Evolutionary conservation across 169 alveolate species (phyloP).

Genomic region (Plasmodium coatneyi): DNA sequence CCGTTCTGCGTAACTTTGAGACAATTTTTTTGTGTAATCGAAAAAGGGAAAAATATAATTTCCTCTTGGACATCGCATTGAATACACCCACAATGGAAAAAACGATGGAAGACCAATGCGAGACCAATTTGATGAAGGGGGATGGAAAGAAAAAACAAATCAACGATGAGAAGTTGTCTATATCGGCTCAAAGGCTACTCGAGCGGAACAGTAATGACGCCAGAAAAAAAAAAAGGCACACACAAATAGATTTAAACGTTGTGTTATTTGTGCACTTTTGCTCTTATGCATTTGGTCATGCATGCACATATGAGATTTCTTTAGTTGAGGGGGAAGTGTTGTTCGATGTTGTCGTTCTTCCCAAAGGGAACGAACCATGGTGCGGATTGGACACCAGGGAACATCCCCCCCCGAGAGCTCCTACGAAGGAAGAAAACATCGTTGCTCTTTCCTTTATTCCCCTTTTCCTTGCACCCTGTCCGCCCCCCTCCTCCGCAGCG

Average conservation of each 20-base stretch:
- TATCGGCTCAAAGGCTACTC: conserved; percentile 31
- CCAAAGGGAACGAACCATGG: background rate
- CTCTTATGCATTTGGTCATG: background rate
- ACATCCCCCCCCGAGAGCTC: background rate
- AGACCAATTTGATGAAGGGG: background rate
- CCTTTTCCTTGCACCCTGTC: background rate
- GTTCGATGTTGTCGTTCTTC: background rate
- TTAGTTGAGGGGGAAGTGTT: background rate
- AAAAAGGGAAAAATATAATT: conserved; percentile 6
- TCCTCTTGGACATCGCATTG: background rate
- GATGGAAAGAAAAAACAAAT: conserved; percentile 11
- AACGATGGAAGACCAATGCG: conserved; percentile 15
- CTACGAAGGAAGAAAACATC: background rate
- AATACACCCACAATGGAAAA: background rate
- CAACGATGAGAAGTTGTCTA: conserved; percentile 17
- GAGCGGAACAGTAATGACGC: conserved; percentile 32
- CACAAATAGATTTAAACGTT: background rate
- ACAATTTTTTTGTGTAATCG: background rate
- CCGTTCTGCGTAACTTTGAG: background rate
- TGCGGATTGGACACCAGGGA: background rate
- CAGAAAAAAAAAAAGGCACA: background rate
- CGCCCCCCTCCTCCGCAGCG: background rate
- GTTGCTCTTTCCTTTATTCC: background rate
- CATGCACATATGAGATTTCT: background rate
- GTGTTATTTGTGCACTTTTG: background rate